Conservation (phyloP, 1,284 basidiomycete genomes). For the Somion occarium region DNA sequence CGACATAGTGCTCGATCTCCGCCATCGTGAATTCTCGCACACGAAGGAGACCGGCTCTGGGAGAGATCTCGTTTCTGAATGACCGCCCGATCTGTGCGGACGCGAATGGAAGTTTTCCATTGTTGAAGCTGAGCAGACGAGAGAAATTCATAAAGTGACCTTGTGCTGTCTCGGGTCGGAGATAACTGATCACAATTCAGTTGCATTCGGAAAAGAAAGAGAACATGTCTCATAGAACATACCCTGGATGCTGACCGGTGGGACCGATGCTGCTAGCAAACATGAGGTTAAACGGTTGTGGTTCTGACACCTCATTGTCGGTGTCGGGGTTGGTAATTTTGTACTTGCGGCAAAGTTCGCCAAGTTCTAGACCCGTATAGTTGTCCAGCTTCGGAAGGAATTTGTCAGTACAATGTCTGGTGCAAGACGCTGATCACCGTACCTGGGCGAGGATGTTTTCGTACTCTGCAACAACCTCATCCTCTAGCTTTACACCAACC, state of each 20-base stretch:
- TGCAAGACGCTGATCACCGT: constrained; percentile 27
- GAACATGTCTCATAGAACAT: constrained; percentile 17
- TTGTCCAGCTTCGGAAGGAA: constrained; percentile 78
- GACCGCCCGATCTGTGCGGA: constrained; percentile 95
- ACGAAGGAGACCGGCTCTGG: constrained; percentile 91
- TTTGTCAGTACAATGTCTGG: neutral
- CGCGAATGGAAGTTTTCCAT: constrained; percentile 93
- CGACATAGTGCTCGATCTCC: constrained; percentile 99
- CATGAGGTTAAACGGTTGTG: constrained; percentile 98
- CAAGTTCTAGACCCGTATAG: constrained; percentile 86
- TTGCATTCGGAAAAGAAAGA: constrained; percentile 3
- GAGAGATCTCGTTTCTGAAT: constrained; percentile 99
- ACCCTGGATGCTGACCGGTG: constrained; percentile 96
- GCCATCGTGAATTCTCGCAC: constrained; percentile 99
- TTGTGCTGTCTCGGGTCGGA: constrained; percentile 98
- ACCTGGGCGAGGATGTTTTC: constrained; percentile 84
- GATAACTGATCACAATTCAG: constrained; percentile 51
- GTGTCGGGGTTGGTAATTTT: constrained; percentile 90
- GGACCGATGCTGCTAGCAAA: constrained; percentile 97
- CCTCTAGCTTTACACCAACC: constrained; percentile 76
- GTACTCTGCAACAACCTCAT: constrained; percentile 76
- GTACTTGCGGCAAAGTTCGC: constrained; percentile 81
- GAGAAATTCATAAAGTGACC: constrained; percentile 99
- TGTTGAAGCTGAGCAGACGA: constrained; percentile 96
- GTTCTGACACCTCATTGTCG: constrained; percentile 88